A percentile compares a stretch with the other conserved stretches of the same genome.
phyloP scores from a whole-genome alignment of 768 basidiomycete genomes.

The Trametes meyenii region DNA sequence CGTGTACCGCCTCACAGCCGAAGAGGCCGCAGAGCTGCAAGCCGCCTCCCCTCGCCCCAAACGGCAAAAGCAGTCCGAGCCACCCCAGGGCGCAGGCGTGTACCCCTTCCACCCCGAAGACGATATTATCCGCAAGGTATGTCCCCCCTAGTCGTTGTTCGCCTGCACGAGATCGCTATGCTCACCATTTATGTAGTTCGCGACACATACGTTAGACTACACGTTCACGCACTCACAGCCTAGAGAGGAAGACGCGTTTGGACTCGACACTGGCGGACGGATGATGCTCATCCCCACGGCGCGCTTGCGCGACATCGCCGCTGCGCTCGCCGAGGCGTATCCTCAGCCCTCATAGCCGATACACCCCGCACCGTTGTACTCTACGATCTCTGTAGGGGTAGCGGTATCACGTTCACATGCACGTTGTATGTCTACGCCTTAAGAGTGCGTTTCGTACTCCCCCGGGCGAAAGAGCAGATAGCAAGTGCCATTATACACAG shows the following conservation, averaged over 20 bases:
- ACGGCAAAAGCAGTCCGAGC: slow-evolving; percentile 45
- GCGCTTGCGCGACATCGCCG: slow-evolving; percentile 45
- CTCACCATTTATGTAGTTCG: slow-evolving; percentile 42
- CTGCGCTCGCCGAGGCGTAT: slow-evolving; percentile 29
- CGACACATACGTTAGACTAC: slow-evolving; percentile 55
- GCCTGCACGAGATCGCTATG: slow-evolving; percentile 1
- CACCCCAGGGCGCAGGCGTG: slow-evolving; percentile 41
- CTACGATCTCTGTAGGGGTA: background rate
- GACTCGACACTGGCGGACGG: slow-evolving; percentile 68
- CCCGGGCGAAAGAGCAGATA: slow-evolving; percentile 12
- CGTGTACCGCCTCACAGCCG: slow-evolving; percentile 71
- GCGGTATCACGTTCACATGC: background rate
- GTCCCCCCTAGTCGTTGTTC: slow-evolving; percentile 26
- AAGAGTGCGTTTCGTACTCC: background rate
- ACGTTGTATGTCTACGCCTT: background rate
- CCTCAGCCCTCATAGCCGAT: slow-evolving; percentile 27
- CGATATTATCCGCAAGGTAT: slow-evolving; percentile 66
- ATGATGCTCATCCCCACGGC: slow-evolving; percentile 61
- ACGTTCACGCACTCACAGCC: slow-evolving; percentile 54
- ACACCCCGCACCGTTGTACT: background rate
- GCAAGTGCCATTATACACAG: slow-evolving; percentile 22
- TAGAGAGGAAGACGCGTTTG: slow-evolving; percentile 68
- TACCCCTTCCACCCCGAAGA: slow-evolving; percentile 90
- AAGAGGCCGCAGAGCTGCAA: slow-evolving; percentile 64
- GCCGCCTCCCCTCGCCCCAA: slow-evolving; percentile 40